phyloP scores from a whole-genome alignment of 805 yeast genomes.

The Wickerhamomyces hampshirensis region DNA sequence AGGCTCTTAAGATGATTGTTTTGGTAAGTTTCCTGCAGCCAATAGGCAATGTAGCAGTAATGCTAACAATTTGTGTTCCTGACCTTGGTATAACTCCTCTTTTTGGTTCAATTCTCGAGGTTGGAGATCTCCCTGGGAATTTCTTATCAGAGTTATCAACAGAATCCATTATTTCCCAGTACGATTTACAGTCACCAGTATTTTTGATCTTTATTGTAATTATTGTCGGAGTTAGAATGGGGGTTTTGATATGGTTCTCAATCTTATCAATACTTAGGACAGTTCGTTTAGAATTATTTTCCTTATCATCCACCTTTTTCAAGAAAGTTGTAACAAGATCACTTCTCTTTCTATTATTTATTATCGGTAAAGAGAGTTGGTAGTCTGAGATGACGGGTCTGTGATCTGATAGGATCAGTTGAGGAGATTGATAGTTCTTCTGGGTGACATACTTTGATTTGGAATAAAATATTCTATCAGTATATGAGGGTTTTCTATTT shows the following conservation, averaged over 20 bases:
- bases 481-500: constrained; percentile 51
- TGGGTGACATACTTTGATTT: constrained; percentile 26
- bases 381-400: constrained; percentile 45
- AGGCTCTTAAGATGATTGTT: constrained; percentile 25
- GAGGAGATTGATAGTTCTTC: constrained; percentile 21
- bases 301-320: constrained; percentile 37
- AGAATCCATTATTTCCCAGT: constrained; percentile 33
- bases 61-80: constrained; percentile 19
- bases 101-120: constrained; percentile 20
- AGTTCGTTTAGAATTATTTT: constrained; percentile 38
- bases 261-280: constrained; percentile 31
- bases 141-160: constrained; percentile 21
- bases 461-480: constrained; percentile 49
- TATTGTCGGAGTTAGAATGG: constrained; percentile 24
- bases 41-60: constrained; percentile 23
- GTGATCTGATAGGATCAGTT: constrained; percentile 43
- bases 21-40: constrained; percentile 22
- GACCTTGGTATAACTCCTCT: constrained; percentile 28
- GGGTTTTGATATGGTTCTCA: constrained; percentile 26
- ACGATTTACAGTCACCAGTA: constrained; percentile 30
- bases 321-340: constrained; percentile 33
- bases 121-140: constrained; percentile 16
- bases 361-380: constrained; percentile 26
- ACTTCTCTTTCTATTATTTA: constrained; percentile 34
- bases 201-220: constrained; percentile 29